Conservation (phyloP, 306 rosid species). For the Pueraria montana region DNA sequence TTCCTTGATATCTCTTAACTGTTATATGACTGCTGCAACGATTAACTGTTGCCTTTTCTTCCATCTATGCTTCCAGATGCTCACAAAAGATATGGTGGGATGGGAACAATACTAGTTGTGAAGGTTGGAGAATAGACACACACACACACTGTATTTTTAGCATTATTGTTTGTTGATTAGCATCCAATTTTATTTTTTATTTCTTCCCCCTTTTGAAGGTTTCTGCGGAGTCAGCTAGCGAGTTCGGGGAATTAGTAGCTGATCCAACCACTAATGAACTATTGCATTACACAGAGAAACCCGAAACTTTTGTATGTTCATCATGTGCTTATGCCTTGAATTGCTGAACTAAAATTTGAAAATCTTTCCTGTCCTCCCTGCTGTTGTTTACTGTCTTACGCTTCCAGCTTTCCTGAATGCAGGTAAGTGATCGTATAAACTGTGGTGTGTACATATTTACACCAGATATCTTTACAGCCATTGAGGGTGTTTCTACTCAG, state of each 20-base stretch:
- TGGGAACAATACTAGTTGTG: conserved; percentile 93
- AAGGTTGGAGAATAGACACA: conserved; percentile 62
- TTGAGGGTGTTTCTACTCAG: conserved; percentile 82
- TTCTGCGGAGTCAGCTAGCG: conserved; percentile 84
- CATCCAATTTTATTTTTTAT: conserved; percentile 1
- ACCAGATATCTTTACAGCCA: conserved; percentile 81
- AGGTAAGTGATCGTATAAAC: conserved; percentile 94
- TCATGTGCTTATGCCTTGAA: conserved; percentile 26
- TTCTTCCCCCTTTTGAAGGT: conserved; percentile 62
- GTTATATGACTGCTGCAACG: conserved; percentile 21
- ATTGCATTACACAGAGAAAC: conserved; percentile 95
- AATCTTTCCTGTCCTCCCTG: conserved; percentile 22
- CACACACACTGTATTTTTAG: conserved; percentile 1
- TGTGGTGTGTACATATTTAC: conserved; percentile 95
- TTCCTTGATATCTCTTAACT: conserved; percentile 36
- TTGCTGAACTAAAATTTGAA: conserved; percentile 32
- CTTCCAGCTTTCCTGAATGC: conserved; percentile 49
- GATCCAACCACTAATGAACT: conserved; percentile 90
- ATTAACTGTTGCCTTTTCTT: conserved; percentile 27
- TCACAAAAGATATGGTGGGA: conserved; percentile 84
- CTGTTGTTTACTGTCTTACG: conserved; percentile 7
- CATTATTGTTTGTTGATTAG: conserved; percentile 36
- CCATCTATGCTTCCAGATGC: conserved; percentile 69
- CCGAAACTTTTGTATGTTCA: conserved; percentile 92
- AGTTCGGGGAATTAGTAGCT: conserved; percentile 94